These are phyloP conservation scores for Colletotrichum lini DNA, from an alignment of 2,329 filamentous ascomycete genomes.

Conservation along the genomic window DNA sequence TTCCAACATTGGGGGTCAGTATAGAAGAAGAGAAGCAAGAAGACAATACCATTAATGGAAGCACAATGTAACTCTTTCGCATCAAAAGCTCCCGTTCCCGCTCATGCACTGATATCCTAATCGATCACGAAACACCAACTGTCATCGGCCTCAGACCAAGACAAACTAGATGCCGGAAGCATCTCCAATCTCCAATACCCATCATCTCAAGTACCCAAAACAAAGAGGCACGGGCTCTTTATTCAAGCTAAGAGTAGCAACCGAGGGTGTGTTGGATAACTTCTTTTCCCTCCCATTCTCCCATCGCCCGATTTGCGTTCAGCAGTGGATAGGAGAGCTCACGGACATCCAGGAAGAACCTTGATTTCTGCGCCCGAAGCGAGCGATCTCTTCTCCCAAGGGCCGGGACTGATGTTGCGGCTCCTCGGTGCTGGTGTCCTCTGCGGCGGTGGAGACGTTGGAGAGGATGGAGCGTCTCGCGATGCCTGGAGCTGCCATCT, in stretches of 20 bases:
- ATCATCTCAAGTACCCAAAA: neutral
- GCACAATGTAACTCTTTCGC: too few relatives aligned
- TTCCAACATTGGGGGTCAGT: too few relatives aligned
- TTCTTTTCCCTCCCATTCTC: neutral
- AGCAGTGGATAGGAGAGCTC: neutral
- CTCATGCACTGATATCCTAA: too few relatives aligned
- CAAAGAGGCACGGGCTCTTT: conserved; percentile 3
- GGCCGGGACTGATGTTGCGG: neutral
- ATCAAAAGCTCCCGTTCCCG: too few relatives aligned
- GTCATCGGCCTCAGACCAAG: neutral
- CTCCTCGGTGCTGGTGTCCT: neutral
- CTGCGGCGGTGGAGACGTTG: neutral
- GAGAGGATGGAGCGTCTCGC: neutral
- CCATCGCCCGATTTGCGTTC: neutral
- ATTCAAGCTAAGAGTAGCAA: neutral
- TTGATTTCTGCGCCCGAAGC: neutral
- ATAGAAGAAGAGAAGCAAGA: too few relatives aligned
- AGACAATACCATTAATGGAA: too few relatives aligned
- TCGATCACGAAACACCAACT: neutral
- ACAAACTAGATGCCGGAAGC: too few relatives aligned
- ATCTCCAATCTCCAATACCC: neutral
- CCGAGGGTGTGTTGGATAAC: neutral
- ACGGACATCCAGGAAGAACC: neutral
- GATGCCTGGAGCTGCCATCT: neutral
- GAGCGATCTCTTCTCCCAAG: neutral